Evolutionary conservation across 257 asterid species (phyloP).

Genomic region (Solanum etuberosum): DNA sequence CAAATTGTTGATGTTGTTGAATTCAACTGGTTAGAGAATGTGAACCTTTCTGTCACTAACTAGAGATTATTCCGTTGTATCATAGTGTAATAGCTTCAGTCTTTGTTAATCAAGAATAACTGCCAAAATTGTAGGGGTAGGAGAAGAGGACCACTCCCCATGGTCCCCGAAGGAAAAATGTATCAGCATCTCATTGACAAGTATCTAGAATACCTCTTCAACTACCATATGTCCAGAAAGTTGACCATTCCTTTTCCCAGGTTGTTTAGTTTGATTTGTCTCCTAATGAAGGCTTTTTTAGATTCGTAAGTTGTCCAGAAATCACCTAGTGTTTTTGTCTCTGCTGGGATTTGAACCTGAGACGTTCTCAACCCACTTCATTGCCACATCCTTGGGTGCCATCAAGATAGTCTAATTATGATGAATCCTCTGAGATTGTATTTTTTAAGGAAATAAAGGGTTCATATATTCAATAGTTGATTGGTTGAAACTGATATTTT

Average conservation of each 20-base stretch:
- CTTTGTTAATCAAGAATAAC: background rate
- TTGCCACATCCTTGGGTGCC: background rate
- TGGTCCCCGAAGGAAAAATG: background rate
- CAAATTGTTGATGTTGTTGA: background rate
- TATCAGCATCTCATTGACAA: background rate
- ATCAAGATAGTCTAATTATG: background rate
- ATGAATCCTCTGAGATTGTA: background rate
- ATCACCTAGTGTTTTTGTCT: background rate
- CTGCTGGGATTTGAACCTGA: background rate
- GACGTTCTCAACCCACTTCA: background rate
- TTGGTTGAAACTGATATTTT: background rate
- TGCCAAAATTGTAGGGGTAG: background rate
- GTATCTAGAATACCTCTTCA: background rate
- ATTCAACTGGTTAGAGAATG: background rate
- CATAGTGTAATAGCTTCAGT: background rate
- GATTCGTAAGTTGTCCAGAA: background rate
- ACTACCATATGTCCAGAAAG: background rate
- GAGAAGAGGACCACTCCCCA: background rate
- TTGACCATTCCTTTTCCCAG: background rate
- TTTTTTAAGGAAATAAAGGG: background rate
- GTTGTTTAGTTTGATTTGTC: background rate
- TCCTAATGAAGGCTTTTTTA: background rate
- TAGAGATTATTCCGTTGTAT: background rate
- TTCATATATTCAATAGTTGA: background rate
- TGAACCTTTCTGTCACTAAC: background rate